Evolutionary conservation across 768 basidiomycete species (phyloP), one percentile per base, ranked within the genome.

Genomic region (Naganishia antarctica): DNA sequence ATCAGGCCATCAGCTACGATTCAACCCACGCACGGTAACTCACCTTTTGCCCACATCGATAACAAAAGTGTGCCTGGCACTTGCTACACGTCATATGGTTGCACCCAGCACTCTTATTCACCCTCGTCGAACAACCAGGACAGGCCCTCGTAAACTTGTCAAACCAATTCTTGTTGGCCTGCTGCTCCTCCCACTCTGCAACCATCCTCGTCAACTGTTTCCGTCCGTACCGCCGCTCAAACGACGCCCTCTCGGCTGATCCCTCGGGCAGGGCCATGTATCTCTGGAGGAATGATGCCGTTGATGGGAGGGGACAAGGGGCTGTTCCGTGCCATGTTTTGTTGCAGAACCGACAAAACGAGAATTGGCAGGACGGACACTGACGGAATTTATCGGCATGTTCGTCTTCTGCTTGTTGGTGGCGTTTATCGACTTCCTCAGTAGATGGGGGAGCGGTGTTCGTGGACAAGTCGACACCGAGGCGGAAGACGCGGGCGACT

Each of bases 321-420:
- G 84, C 82, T 1, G 88, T 85, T 1, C 91, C 91, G 73, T 94
- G 91, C 89, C 91, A 94, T 51, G 88, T 87, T 46, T 85, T 83
- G 67, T 82, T 83, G 74, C 91, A 96, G 69, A 87, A 87, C 3
- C 84, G 83, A 76, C 91, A 93, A 73, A 93, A 93, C 0, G 86
- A 86, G 77, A 84, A 92, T 4, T 79, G 79, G 73, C 91, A 94
- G 32, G 77, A 75, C 4, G 82, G 77, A 70, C 91, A 93, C 40
- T 82, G 83, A 58, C 91, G 83, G 49, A 91, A 81, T 60, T 85
- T 80, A 29, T 83, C 85, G 85, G 87, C 91, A 15, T 84, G 82
- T 0, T 84, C 82, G 40, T 84, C 85, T n/a, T 84, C 81, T 32
- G 83, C 81, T 1, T 76, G 74, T 18, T 29, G 41, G 75, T 79